phyloP scores from a whole-genome alignment of 306 rosid species.

The Dicorynia guianensis region DNA sequence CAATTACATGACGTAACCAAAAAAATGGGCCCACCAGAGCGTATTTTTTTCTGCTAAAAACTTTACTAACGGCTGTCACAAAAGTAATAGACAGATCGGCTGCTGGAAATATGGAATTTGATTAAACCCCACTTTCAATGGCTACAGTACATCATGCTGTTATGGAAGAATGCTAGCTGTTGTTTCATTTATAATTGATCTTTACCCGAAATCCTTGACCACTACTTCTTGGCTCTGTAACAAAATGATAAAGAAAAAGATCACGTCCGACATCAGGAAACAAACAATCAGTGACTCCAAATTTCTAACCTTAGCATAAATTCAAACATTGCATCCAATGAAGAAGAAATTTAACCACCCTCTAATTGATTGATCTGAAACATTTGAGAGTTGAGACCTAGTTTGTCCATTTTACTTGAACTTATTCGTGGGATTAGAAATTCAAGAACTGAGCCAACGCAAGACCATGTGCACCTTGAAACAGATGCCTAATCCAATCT shows the following conservation, averaged over 20 bases:
- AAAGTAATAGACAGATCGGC: conserved; percentile 49
- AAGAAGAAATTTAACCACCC: conserved; percentile 35
- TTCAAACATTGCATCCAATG: conserved; percentile 19
- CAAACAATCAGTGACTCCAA: background rate
- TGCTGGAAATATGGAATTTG: conserved; percentile 32
- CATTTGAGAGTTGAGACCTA: conserved; percentile 11
- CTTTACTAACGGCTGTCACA: conserved; percentile 25
- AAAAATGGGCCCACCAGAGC: conserved; percentile 41
- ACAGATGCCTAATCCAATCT: conserved; percentile 49
- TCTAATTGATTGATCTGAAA: background rate
- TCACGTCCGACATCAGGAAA: background rate
- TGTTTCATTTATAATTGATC: conserved; percentile 26
- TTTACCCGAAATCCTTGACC: conserved; percentile 49
- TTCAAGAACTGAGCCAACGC: conserved; percentile 31
- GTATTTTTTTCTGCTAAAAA: conserved; percentile 37
- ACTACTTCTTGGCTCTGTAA: conserved; percentile 29
- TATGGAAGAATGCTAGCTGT: conserved; percentile 6
- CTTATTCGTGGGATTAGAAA: conserved; percentile 41
- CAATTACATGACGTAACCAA: conserved; percentile 40
- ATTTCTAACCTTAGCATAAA: background rate
- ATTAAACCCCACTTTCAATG: conserved; percentile 37
- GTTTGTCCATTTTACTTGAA: conserved; percentile 47
- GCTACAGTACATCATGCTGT: conserved; percentile 34
- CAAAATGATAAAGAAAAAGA: conserved; percentile 12
- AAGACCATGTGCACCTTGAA: conserved; percentile 47